phyloP scores from a whole-genome alignment of 2,329 filamentous ascomycete genomes.

The Phyllosticta citriasiana region DNA sequence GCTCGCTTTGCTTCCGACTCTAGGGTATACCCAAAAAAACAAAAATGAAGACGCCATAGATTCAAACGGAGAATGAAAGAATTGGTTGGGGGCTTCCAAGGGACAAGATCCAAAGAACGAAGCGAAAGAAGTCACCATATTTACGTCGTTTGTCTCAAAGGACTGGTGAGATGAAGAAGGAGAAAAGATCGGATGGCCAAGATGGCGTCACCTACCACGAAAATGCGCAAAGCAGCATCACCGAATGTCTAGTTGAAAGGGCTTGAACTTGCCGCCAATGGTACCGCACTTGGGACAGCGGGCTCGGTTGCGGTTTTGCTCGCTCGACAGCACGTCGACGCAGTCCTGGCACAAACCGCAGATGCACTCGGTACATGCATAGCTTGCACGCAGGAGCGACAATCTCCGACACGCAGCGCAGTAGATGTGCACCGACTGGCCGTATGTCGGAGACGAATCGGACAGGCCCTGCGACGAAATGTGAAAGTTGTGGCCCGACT shows the following conservation, averaged over 20 bases:
- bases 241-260: slow-evolving; percentile 73
- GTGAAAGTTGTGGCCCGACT: slow-evolving; percentile 60
- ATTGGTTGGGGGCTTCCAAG: not conserved
- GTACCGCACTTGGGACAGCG: slow-evolving; percentile 70
- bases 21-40: slow-evolving; percentile 10
- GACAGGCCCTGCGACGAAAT: slow-evolving; percentile 41
- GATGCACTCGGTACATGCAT: slow-evolving; percentile 93
- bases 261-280: slow-evolving; percentile 71
- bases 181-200: not conserved
- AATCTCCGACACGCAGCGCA: slow-evolving; percentile 78
- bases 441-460: slow-evolving; percentile 50
- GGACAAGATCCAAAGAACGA: not conserved
- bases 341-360: slow-evolving; percentile 85
- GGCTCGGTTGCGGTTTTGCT: slow-evolving; percentile 58
- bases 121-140: not conserved
- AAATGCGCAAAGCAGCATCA: slow-evolving; percentile 30
- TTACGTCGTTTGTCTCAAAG: not conserved
- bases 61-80: not conserved
- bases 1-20: slow-evolving; percentile 6
- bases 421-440: slow-evolving; percentile 65
- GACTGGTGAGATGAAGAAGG: not conserved
- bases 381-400: slow-evolving; percentile 70
- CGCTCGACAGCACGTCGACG: slow-evolving; percentile 68
- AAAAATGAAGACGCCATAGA: not conserved
- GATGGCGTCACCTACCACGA: not conserved